These are phyloP conservation scores for Basidioascus undulatus DNA, from an alignment of 768 basidiomycete species.

Conservation along the genomic window DNA sequence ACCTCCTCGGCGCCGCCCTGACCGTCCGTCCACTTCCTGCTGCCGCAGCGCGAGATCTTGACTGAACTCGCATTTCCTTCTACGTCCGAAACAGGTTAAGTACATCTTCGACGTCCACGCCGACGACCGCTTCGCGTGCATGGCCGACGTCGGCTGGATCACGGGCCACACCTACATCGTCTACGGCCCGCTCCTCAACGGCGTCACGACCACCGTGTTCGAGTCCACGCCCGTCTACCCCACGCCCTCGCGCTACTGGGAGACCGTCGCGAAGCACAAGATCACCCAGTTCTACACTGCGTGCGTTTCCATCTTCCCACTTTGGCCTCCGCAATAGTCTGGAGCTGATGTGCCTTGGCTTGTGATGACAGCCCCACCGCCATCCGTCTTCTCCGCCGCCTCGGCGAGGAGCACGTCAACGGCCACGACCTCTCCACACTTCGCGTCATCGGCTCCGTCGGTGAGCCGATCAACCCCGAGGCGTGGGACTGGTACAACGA, in stretches of 20 bases:
- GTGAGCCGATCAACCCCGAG: conserved; percentile 97
- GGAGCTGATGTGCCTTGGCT: not conserved
- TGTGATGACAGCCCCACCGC: conserved; percentile 53
- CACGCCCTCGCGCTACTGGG: conserved; percentile 88
- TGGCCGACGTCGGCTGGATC: conserved; percentile 42
- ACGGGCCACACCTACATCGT: conserved; percentile 44
- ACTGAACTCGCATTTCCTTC: too few species aligned
- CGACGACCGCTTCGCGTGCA: conserved; percentile 88
- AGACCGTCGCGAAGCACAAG: conserved; percentile 75
- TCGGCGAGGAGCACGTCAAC: conserved; percentile 68
- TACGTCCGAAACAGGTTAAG: too few species aligned
- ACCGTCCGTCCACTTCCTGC: too few species aligned
- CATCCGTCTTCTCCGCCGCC: conserved; percentile 68
- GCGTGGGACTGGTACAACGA: conserved; percentile 99
- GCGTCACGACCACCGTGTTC: conserved; percentile 39
- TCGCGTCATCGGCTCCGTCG: conserved; percentile 74
- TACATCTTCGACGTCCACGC: conserved; percentile 94
- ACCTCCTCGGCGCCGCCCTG: conserved; percentile 71
- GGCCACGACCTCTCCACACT: conserved; percentile 55
- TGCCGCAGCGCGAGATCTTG: too few species aligned
- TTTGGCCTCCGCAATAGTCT: too few species aligned
- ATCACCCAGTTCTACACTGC: conserved; percentile 77
- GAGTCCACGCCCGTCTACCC: conserved; percentile 95
- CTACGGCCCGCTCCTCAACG: conserved; percentile 60
- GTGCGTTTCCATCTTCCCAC: not conserved